Evolutionary conservation across 2,329 filamentous ascomycete species (phyloP).

Genomic region (Hypoxylon sp.): DNA sequence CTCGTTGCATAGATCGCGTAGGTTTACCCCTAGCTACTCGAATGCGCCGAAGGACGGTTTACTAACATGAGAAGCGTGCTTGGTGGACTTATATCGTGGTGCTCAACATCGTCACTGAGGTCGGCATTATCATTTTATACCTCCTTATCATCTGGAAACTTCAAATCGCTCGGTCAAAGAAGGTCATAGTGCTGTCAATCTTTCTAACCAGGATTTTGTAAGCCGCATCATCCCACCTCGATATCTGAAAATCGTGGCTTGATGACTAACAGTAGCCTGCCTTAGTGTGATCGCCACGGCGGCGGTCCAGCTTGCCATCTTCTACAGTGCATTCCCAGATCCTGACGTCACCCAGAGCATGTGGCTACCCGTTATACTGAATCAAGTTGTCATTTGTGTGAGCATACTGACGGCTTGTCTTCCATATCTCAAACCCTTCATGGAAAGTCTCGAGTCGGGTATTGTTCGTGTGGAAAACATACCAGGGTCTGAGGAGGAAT

Average conservation of each 20-base stretch:
- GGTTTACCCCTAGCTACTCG: background rate
- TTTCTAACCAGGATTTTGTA: conserved; percentile 35
- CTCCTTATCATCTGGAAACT: conserved; percentile 31
- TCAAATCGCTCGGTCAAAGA: conserved; percentile 14
- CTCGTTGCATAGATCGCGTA: conserved; percentile 44
- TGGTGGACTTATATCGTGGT: conserved; percentile 33
- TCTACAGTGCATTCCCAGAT: conserved; percentile 18
- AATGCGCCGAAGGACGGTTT: background rate
- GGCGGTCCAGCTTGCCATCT: conserved; percentile 11
- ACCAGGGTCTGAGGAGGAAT: conserved; percentile 6
- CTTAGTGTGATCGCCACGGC: conserved; percentile 24
- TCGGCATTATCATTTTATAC: conserved; percentile 28
- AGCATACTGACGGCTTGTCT: conserved; percentile 38
- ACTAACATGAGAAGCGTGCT: conserved; percentile 9
- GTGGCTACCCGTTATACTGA: conserved; percentile 24
- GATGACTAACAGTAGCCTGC: background rate
- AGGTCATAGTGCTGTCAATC: conserved; percentile 27
- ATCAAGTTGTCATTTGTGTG: conserved; percentile 25
- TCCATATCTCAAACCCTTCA: conserved; percentile 38
- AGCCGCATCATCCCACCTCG: conserved; percentile 4
- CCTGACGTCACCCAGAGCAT: conserved; percentile 7
- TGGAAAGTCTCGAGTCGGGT: conserved; percentile 38
- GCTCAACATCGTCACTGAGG: conserved; percentile 25
- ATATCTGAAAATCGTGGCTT: background rate
- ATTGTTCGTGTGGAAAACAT: conserved; percentile 35